Evolutionary conservation across 345 rosid species (phyloP), one percentile per base, ranked within the genome.

Genomic region (Clarkia xantiana): DNA sequence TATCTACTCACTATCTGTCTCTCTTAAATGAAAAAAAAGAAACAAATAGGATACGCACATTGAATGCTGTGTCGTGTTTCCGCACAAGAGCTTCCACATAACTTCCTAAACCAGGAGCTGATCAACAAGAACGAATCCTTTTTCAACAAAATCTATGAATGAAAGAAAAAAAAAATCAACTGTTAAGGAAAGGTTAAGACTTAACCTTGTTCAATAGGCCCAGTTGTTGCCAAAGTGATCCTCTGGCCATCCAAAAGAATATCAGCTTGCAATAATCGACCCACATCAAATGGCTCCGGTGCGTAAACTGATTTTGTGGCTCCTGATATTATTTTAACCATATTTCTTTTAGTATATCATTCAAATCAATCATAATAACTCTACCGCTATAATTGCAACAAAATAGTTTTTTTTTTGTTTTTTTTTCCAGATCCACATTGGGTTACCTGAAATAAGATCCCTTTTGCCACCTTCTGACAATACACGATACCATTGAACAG

Each of bases 31-130:
- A 29, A 29, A 29, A 29, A 29, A 22, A 22, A 5, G 5, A 2
- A 22, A 2, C 8, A 10, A 29, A 29, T 29, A 29, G 46, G 54
- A 20, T 22, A 63, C 74, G 54, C 78, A 91, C 98, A 67, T 84
- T 82, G 66, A 84, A 87, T 61, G 80, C 85, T 55, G 81, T 74
- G 54, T 91, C 98, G 51, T 84, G 96, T 65, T 81, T 91, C 54
- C 87, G 72, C 64, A 87, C 86, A 61, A 84, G 84, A 14, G 94
- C 87, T 74, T 91, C 98, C 54, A 91, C 95, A 56, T 87, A 82
- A 80, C 78, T 84, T 67, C 98, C 96, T 64, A 91, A 69, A 55
- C 96, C 95, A 62, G 98, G 82, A 75, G 90, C 98, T 91, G 79
- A 55, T 63, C 56, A 64, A 49, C 64, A 64, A 41, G 42, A 65